phyloP scores from a whole-genome alignment of 352 stramenopile genomes.

The Globisporangium abappressorium region DNA sequence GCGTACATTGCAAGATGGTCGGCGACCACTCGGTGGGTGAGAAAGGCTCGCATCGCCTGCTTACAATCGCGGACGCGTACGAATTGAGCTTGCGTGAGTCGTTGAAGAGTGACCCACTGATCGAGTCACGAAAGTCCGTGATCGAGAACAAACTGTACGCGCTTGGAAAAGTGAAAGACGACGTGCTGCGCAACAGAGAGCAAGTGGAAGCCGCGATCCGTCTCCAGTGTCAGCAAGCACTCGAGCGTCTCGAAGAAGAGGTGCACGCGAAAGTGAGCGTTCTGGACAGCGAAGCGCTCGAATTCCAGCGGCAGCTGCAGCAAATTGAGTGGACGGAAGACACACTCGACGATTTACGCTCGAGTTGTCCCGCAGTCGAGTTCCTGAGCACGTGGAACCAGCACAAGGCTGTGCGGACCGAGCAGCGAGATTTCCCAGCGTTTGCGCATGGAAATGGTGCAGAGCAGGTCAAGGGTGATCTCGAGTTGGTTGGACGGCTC shows the following conservation, averaged over 20 bases:
- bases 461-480: conserved; percentile 58
- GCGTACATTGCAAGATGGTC: conserved; percentile 81
- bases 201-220: conserved; percentile 48
- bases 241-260: conserved; percentile 43
- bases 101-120: conserved; percentile 52
- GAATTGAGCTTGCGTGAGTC: conserved; percentile 64
- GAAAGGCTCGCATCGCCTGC: conserved; percentile 63
- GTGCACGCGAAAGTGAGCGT: conserved; percentile 44
- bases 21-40: conserved; percentile 78
- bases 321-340: conserved; percentile 76
- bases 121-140: conserved; percentile 61
- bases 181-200: conserved; percentile 38
- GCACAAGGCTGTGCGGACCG: conserved; percentile 58
- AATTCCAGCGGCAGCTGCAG: conserved; percentile 60
- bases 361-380: conserved; percentile 36
- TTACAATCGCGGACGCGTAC: conserved; percentile 66
- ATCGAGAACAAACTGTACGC: conserved; percentile 56
- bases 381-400: conserved; percentile 69
- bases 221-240: conserved; percentile 44
- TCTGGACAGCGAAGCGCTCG: conserved; percentile 52
- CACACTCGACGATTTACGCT: conserved; percentile 52
- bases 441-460: conserved; percentile 22
- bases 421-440: conserved; percentile 65
- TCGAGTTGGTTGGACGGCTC: conserved; percentile 58
- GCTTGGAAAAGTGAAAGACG: conserved; percentile 31